Evolutionary conservation across 768 basidiomycete genomes (phyloP), one percentile per base, ranked within the genome.

Genomic region (Pleurotus cornucopiae): DNA sequence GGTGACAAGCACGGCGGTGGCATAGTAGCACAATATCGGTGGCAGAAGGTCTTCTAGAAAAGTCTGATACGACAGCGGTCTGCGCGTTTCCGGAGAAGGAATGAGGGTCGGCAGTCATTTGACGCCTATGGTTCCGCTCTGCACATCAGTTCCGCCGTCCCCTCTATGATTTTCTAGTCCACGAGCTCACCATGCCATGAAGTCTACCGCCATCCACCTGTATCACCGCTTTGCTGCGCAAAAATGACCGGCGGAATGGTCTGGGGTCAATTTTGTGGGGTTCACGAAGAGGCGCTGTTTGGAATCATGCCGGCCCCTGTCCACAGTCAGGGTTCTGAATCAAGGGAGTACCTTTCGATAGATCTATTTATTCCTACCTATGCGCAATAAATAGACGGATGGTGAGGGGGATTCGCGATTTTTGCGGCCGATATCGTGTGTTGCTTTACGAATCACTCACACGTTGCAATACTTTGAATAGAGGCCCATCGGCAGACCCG

Each of bases 1-100:
- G 39, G 81, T 69, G 5, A 84, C 79, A 48, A 86, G 73, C 34
- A 82, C 64, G 11, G 83, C 83, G 54, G 79, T 78, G 9, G 62
- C 66, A 69, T 80, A 82, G 66, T 79, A 82, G 56, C 70, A 70
- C 20, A 78, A 54, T 1, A 80, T 18, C 13, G 75, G 65, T 1
- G 79, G 80, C 13, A 77, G 21, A 30, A 82, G 57, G 48, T 73
- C 66, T 7, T 70, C 69, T 26, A 63, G 61, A 60, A 73, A 74
- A 23, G 70, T 67, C 46, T 66, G 37, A 30, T 59, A 23, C 3
- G 69, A 71, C 18, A 80, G 49, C 5, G 79, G 69, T 26, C 65
- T 64, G 47, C 76, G 71, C 47, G 63, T 63, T 18, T 66, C 55
- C 25, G 69, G 64, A 25, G 66, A 57, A 25, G 70, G 69, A 47